A percentile compares a stretch with the other conserved stretches of the same genome.
Evolutionary conservation across 345 rosid species (phyloP).

Genomic region (Eucalyptus regnans): DNA sequence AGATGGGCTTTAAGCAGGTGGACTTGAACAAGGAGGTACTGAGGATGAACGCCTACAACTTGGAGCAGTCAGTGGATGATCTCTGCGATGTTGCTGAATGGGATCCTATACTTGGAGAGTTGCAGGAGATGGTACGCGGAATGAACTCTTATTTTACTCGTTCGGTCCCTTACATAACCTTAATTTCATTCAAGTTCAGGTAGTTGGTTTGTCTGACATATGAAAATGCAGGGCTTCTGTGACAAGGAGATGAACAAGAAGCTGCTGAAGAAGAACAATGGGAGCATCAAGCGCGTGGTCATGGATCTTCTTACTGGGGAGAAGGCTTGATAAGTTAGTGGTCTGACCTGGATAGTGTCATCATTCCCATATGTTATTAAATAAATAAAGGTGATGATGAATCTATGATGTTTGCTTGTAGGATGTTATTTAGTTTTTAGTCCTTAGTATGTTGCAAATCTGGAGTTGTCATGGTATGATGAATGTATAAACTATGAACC

Average conservation of each 20-base stretch:
- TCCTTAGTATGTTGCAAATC: not conserved
- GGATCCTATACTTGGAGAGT: slow-evolving; percentile 85
- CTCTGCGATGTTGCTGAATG: slow-evolving; percentile 74
- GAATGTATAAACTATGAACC: not conserved
- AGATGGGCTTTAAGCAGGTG: slow-evolving; percentile 91
- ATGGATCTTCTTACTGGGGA: slow-evolving; percentile 84
- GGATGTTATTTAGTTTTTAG: not conserved
- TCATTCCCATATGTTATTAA: not conserved
- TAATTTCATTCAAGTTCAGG: not conserved
- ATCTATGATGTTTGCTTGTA: not conserved
- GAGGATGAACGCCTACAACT: slow-evolving; percentile 59
- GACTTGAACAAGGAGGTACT: slow-evolving; percentile 80
- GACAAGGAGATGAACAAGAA: slow-evolving; percentile 68
- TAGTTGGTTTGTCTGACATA: not conserved
- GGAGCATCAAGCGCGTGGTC: slow-evolving; percentile 83
- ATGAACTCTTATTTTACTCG: not conserved
- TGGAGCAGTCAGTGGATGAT: slow-evolving; percentile 69
- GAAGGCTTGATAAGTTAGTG: slow-evolving; percentile 15
- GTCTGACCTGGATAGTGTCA: not conserved
- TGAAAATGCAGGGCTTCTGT: slow-evolving; percentile 56
- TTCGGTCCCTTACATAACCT: not conserved
- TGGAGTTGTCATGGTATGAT: not conserved
- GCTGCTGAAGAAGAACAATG: slow-evolving; percentile 90
- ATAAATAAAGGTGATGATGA: not conserved
- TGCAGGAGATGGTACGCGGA: slow-evolving; percentile 70